Evolutionary conservation across 2,329 filamentous ascomycete genomes (phyloP).

Genomic region (Colletotrichum brevisporum): DNA sequence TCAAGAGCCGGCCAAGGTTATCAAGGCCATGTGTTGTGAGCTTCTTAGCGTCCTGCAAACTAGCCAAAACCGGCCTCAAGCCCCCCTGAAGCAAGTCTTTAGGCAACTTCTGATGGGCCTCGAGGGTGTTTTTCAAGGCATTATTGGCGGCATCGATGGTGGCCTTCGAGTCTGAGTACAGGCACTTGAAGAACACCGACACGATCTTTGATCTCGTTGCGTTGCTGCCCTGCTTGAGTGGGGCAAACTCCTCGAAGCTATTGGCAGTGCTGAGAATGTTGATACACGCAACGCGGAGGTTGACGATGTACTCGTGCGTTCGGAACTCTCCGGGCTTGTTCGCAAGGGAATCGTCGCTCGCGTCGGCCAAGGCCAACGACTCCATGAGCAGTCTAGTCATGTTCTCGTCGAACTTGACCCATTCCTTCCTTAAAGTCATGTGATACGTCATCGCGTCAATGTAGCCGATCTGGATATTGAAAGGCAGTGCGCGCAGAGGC

Average conservation of each 20-base stretch:
- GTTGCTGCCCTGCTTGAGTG: constrained; percentile 74
- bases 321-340: constrained; percentile 95
- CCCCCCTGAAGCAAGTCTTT: constrained; percentile 97
- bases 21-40: constrained; percentile 91
- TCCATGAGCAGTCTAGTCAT: constrained; percentile 93
- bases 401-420: constrained; percentile 92
- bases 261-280: constrained; percentile 94
- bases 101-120: constrained; percentile 90
- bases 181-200: constrained; percentile 95
- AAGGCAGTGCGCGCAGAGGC: constrained; percentile 91
- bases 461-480: constrained; percentile 95
- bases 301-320: constrained; percentile 95
- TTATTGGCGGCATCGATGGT: constrained; percentile 96
- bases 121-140: constrained; percentile 88
- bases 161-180: constrained; percentile 92
- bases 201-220: constrained; percentile 80
- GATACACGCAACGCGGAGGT: constrained; percentile 92
- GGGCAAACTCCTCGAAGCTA: constrained; percentile 89
- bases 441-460: constrained; percentile 98
- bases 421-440: constrained; percentile 88
- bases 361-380: constrained; percentile 92
- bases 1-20: constrained; percentile 89
- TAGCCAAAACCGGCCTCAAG: constrained; percentile 94
- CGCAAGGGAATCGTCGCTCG: constrained; percentile 91
- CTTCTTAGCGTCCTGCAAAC: constrained; percentile 92